Conservation (phyloP, 257 asterid genomes). For the Fraxinus americana region DNA sequence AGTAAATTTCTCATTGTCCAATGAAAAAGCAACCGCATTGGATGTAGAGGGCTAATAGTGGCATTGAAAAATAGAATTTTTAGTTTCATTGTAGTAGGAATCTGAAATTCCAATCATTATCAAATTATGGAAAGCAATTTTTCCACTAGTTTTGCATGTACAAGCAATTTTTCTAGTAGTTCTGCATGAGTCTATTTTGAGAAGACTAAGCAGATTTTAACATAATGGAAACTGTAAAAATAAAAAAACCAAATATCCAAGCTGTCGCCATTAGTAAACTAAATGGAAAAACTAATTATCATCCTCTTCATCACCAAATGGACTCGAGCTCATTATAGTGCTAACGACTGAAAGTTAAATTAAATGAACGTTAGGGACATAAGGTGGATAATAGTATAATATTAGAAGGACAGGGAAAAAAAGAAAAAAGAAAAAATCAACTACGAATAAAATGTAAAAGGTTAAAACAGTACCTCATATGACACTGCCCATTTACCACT, state of each 20-base stretch:
- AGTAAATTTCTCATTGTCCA: not conserved
- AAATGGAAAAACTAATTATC: not conserved
- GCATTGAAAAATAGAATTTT: no score
- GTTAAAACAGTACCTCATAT: slow-evolving; percentile 54
- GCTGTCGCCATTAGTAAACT: not conserved
- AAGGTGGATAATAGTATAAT: not conserved
- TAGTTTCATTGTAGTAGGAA: not conserved
- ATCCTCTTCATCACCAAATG: not conserved
- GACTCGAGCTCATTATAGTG: not conserved
- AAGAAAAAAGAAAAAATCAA: not conserved
- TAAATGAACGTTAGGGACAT: not conserved
- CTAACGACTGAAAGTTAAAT: not conserved
- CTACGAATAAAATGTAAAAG: not conserved
- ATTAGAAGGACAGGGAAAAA: not conserved
- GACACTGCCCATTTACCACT: slow-evolving; percentile 99
- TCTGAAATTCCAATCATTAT: not conserved
- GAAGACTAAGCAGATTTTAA: not conserved
- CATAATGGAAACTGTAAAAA: not conserved
- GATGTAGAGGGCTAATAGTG: not conserved
- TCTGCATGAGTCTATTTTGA: no score
- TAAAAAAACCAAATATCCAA: not conserved
- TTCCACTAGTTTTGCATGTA: not conserved
- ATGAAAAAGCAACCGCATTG: not conserved
- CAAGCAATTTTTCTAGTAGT: no score
- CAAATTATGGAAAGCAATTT: not conserved